Base-by-base conservation (phyloP, 768 basidiomycete species). In the Arthromyces matolae region DNA sequence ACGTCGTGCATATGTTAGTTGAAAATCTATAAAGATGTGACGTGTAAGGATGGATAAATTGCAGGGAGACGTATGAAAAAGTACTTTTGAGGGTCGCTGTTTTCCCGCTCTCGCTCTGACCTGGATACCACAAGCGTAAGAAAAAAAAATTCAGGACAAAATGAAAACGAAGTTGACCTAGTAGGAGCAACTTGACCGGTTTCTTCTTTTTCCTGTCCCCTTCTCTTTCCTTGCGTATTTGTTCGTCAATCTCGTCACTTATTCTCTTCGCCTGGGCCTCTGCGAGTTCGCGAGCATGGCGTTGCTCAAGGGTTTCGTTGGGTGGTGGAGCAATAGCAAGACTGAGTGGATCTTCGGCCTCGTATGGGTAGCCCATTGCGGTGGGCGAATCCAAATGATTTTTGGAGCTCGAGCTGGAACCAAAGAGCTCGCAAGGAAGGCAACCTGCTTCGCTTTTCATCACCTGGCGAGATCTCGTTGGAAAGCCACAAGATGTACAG, bases 51-150 rank as follows among this genome's bases (percentile, higher is more conserved):
- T n/a, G 9, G 20, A 19, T 35, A 10, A 35, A 23, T 32, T 35
- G 53, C 16, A 47, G 47, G 37, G 32, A 16, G 27, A 16, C 34
- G n/a, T 35, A 52, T 23, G 36, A 25, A 29, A 14, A 4, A 36
- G 24, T 55, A 88, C 86, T 89, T 67, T 90, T 90, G 45, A 90
- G 60, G 0, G 86, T 88, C 22, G 87, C 86, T 0, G 85, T 86
- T 64, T 90, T 90, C 25, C 83, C 87, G 58, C 83, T 86, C 69
- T 87, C 85, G 50, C 82, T 84, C 64, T 86, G 84, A 14, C 78
- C 77, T 76, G 48, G 5, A 55, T 36, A 14, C 42, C 20, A 23
- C 13, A 48, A 20, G 10, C 7, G 6, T 31, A 10, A 19, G 49
- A 39, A 23, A 47, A 46, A 14, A 38, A 25, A 19, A 40, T 35